Conservation (phyloP, 2,329 filamentous ascomycete genomes). For the Colletotrichum melonis region DNA sequence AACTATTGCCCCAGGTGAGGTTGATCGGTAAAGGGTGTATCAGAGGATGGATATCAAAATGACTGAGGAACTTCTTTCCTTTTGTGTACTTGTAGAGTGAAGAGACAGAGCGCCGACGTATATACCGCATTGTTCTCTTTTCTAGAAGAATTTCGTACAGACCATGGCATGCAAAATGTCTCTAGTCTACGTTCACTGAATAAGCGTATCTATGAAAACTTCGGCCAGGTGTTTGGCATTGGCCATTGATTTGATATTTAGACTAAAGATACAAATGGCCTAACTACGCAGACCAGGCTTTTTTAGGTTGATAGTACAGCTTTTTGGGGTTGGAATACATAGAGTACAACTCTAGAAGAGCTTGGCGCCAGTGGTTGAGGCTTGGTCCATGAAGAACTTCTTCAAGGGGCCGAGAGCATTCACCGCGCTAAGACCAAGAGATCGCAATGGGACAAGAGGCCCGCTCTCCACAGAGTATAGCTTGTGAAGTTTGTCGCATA, state of each 20-base stretch:
- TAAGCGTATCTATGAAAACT: neutral
- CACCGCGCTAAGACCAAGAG: slow-evolving; percentile 80
- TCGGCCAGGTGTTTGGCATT: neutral
- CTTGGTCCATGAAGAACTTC: slow-evolving; percentile 84
- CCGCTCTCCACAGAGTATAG: slow-evolving; percentile 85
- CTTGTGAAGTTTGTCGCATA: slow-evolving; percentile 92
- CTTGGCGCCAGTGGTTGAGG: slow-evolving; percentile 65
- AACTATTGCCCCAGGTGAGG: slow-evolving; percentile 63
- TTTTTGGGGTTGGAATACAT: neutral
- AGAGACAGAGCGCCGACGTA: slow-evolving; percentile 40
- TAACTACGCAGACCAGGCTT: neutral
- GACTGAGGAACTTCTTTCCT: slow-evolving; percentile 34
- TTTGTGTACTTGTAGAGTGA: slow-evolving; percentile 42
- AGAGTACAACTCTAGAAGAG: slow-evolving; percentile 44
- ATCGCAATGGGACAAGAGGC: slow-evolving; percentile 83
- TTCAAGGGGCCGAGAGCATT: slow-evolving; percentile 82
- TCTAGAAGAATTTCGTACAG: slow-evolving; percentile 20
- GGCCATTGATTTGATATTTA: neutral
- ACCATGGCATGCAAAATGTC: neutral
- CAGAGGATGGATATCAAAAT: slow-evolving; percentile 24
- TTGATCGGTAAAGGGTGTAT: slow-evolving; percentile 63
- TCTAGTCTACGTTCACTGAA: neutral
- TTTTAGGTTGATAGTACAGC: slow-evolving; percentile 15
- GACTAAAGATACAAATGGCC: slow-evolving; percentile 2
- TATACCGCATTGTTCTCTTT: slow-evolving; percentile 39